Conservation (phyloP, 306 rosid species). For the Cucumis melo region DNA sequence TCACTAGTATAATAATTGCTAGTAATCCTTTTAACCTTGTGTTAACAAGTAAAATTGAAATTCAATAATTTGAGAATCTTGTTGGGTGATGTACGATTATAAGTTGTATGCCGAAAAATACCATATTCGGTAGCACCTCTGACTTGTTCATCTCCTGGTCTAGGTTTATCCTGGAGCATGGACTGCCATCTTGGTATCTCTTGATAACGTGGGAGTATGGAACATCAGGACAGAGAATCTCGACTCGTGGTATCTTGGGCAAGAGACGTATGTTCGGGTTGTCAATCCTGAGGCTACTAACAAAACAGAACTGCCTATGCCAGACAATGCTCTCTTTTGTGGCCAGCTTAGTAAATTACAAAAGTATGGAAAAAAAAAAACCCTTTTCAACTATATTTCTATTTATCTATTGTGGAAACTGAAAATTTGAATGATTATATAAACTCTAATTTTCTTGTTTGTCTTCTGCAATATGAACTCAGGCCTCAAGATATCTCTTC, state of each 20-base stretch:
- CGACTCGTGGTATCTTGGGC: conserved; percentile 95
- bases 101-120: background rate
- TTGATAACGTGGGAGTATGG: conserved; percentile 92
- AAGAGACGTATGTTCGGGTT: conserved; percentile 78
- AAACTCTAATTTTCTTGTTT: background rate
- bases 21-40: background rate
- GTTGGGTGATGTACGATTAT: background rate
- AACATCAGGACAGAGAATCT: conserved; percentile 84
- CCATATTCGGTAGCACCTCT: background rate
- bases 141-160: background rate
- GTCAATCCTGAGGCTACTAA: conserved; percentile 79
- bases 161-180: conserved; percentile 98
- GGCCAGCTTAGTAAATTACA: conserved; percentile 64
- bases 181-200: conserved; percentile 80
- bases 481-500: conserved; percentile 57
- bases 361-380: conserved; percentile 35
- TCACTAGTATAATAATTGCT: background rate
- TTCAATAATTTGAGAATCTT: background rate
- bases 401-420: background rate
- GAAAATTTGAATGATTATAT: background rate
- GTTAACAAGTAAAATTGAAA: background rate
- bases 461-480: conserved; percentile 18
- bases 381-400: background rate
- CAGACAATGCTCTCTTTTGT: conserved; percentile 75
- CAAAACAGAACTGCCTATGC: conserved; percentile 78